Evolutionary conservation across 768 basidiomycete species (phyloP).

Genomic region (Auricularia sp.): DNA sequence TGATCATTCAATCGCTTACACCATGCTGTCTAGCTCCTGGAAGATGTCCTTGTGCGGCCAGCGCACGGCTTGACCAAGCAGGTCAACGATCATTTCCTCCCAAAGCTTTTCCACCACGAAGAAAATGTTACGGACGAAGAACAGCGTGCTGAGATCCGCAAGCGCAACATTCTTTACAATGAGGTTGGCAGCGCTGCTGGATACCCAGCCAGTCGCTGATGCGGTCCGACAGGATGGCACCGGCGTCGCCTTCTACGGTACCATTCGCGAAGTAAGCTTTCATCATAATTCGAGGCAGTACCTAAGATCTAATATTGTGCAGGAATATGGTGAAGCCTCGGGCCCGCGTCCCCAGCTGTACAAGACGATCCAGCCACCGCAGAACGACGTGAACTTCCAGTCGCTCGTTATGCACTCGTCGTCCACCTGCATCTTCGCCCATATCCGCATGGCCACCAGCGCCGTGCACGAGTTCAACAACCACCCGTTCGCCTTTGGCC

Average conservation of each 20-base stretch:
- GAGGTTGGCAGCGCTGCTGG: not conserved
- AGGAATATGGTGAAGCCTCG: conserved; percentile 15
- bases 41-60: conserved; percentile 20
- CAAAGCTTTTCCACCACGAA: conserved; percentile 17
- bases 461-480: conserved; percentile 18
- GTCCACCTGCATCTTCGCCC: conserved; percentile 18
- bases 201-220: conserved; percentile 14
- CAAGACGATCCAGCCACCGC: conserved; percentile 19
- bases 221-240: conserved; percentile 14
- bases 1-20: not conserved
- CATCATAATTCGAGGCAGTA: not conserved
- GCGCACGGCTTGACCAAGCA: conserved; percentile 20
- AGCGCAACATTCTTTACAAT: conserved; percentile 20
- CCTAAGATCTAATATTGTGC: not conserved
- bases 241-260: conserved; percentile 3
- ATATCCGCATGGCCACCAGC: conserved; percentile 22
- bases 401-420: conserved; percentile 16
- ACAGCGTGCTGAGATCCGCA: conserved; percentile 11
- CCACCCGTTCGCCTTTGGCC: conserved; percentile 22
- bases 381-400: conserved; percentile 17
- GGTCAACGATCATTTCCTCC: conserved; percentile 21
- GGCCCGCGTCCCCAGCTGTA: conserved; percentile 17
- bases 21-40: conserved; percentile 12
- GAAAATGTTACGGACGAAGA: conserved; percentile 9
- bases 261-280: not conserved